Evolutionary conservation across 176 grass and related monocot species (phyloP).

Genomic region (Poa annua): DNA sequence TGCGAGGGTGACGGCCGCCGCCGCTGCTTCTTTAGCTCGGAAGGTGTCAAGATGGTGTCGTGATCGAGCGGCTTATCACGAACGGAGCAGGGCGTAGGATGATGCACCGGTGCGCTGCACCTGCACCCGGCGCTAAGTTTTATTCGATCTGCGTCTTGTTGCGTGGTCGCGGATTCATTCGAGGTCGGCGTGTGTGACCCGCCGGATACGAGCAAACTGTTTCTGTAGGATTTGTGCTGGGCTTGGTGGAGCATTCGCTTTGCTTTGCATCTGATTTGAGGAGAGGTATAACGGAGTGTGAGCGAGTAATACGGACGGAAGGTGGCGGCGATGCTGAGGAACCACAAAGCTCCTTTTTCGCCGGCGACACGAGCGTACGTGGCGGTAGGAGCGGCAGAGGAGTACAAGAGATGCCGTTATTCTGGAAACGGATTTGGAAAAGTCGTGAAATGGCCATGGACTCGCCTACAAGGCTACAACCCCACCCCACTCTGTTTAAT

Average conservation of each 20-base stretch:
- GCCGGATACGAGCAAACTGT: too few relatives aligned
- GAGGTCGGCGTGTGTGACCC: constrained; percentile 36
- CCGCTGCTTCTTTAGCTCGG: constrained; percentile 32
- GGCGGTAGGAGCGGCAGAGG: not conserved
- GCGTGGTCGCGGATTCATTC: constrained; percentile 55
- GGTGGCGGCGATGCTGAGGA: constrained; percentile 38
- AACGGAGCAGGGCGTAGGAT: constrained; percentile 35
- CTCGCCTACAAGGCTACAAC: too few relatives aligned
- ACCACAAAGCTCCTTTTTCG: not conserved
- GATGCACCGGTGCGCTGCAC: constrained; percentile 15
- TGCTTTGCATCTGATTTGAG: constrained; percentile 9
- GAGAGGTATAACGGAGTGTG: not conserved
- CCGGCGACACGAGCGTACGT: constrained; percentile 1
- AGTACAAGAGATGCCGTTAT: not conserved
- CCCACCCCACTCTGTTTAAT: too few relatives aligned
- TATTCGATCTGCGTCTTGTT: constrained; percentile 3
- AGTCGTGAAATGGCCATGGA: too few relatives aligned
- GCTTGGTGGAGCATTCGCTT: not conserved
- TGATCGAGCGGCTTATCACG: constrained; percentile 47
- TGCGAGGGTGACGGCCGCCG: not conserved
- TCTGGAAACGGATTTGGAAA: not conserved
- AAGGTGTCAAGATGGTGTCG: constrained; percentile 33
- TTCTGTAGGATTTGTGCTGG: not conserved
- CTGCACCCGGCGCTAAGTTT: not conserved
- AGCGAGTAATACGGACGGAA: constrained; percentile 26